Conservation (phyloP, 305 asterid genomes). For the Fraxinus platypoda region DNA sequence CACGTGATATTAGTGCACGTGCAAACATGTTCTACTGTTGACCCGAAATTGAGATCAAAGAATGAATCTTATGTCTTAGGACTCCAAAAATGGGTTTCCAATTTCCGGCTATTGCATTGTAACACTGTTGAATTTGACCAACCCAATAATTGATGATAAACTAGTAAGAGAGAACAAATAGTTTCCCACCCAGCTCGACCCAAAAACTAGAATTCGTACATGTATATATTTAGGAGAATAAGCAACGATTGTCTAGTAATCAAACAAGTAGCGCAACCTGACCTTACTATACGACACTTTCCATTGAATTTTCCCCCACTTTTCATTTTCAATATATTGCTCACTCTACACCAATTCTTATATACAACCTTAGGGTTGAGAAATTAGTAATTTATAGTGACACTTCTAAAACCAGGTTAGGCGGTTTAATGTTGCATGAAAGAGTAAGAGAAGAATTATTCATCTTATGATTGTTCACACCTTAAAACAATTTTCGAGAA, state of each 20-base stretch:
- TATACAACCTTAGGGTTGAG: too few species aligned
- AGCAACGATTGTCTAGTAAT: not conserved
- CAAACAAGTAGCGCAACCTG: too few species aligned
- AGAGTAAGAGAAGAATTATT: not conserved
- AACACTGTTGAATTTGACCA: not conserved
- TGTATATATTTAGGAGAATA: not conserved
- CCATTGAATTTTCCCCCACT: not conserved
- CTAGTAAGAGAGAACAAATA: not conserved
- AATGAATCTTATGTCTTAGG: not conserved
- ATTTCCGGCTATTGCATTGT: constrained; percentile 30
- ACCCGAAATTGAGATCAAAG: not conserved
- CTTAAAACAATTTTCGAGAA: too few species aligned
- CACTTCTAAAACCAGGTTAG: not conserved
- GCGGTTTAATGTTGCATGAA: not conserved
- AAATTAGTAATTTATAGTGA: not conserved
- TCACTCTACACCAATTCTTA: not conserved
- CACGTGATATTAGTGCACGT: constrained; percentile 55
- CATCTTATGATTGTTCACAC: too few species aligned
- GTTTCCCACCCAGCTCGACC: not conserved
- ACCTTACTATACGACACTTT: too few species aligned
- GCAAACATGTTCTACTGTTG: constrained; percentile 46
- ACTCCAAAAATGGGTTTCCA: constrained; percentile 24
- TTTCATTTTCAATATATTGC: not conserved
- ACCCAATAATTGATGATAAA: not conserved
- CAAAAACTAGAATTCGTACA: not conserved